Conservation (phyloP, 495 filamentous ascomycete genomes). For the Choiromyces venosus region DNA sequence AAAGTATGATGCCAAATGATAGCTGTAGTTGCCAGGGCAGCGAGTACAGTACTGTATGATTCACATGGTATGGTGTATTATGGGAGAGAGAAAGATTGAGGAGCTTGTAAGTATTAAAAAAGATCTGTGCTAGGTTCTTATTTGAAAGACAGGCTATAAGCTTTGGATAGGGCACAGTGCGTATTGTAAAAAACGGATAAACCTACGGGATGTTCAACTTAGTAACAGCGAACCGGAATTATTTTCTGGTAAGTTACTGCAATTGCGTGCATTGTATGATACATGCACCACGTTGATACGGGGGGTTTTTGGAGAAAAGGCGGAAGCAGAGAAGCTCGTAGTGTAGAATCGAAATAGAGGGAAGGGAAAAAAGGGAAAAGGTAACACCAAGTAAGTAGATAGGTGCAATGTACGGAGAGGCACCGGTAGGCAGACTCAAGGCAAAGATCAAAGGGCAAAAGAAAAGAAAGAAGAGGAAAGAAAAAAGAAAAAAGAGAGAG, state of each 20-base stretch:
- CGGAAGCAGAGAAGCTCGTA: not conserved
- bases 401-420: not conserved
- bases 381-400: not conserved
- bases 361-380: not conserved
- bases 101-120: not conserved
- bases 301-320: not conserved
- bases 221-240: not conserved
- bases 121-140: not conserved
- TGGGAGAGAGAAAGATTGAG: not conserved
- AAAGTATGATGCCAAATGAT: not conserved
- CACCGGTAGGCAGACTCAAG: not conserved
- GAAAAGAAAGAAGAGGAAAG: too few species aligned
- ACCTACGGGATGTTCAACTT: not conserved
- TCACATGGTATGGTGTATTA: not conserved
- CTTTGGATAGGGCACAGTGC: not conserved
- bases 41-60: not conserved
- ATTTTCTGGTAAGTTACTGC: not conserved
- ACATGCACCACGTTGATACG: not conserved
- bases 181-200: not conserved
- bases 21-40: not conserved
- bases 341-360: not conserved
- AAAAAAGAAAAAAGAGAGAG: too few species aligned
- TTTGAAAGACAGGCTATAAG: not conserved
- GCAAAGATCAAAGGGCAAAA: not conserved
- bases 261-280: not conserved